A percentile compares a stretch with the other conserved stretches of the same genome.
Conservation (phyloP, 2,329 filamentous ascomycete genomes). For the Colletotrichum eleusines region DNA sequence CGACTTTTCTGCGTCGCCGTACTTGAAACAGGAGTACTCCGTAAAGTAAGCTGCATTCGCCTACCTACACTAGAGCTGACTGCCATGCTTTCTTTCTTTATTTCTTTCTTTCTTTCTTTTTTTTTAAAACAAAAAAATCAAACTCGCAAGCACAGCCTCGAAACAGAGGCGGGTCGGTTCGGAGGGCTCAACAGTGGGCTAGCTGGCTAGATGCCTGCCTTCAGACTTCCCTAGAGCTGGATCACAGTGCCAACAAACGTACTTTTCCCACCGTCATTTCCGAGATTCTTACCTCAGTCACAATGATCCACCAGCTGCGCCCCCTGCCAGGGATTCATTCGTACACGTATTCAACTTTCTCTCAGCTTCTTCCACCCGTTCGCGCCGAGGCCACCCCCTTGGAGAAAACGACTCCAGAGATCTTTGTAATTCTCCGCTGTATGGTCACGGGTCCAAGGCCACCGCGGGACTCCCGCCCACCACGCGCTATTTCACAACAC, state of each 20-base stretch:
- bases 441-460: constrained; percentile 22
- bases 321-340: neutral
- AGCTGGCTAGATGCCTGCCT: no score
- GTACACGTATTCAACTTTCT: neutral
- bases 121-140: no score
- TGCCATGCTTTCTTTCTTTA: constrained; percentile 17
- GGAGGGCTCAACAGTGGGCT: neutral
- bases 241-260: constrained; percentile 8
- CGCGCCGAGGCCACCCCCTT: constrained; percentile 18
- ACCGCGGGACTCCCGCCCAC: constrained; percentile 19
- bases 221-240: neutral
- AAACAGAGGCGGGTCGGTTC: constrained; percentile 23
- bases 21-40: constrained; percentile 38
- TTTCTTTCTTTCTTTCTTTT: constrained; percentile 10
- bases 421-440: constrained; percentile 40
- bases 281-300: neutral
- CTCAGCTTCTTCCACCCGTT: constrained; percentile 5
- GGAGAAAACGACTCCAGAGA: constrained; percentile 31
- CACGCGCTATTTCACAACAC: constrained; percentile 36
- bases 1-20: neutral
- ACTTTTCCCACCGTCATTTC: constrained; percentile 16
- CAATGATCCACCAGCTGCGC: neutral
- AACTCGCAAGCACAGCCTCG: neutral
- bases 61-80: constrained; percentile 7
- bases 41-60: neutral